A percentile compares a stretch with the other conserved stretches of the same genome.
phyloP scores from a whole-genome alignment of 2,329 filamentous ascomycete species.

The Calonectria leucothoes region DNA sequence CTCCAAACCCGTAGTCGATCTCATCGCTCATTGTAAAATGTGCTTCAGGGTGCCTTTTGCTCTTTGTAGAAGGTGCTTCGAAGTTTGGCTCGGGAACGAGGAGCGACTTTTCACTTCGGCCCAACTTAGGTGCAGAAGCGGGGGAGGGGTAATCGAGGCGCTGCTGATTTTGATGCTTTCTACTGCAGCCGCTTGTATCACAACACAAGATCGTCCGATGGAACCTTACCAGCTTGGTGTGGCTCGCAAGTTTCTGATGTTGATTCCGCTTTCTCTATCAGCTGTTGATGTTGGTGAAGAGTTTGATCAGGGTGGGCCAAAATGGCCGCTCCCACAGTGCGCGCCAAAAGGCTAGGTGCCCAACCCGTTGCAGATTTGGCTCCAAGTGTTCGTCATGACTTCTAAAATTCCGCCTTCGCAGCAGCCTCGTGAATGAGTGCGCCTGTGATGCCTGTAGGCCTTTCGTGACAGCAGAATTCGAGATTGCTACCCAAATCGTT shows the following conservation, averaged over 20 bases:
- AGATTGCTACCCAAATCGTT: slow-evolving; percentile 74
- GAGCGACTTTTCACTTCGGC: neutral
- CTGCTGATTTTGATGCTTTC: neutral
- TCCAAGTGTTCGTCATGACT: neutral
- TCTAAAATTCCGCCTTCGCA: neutral
- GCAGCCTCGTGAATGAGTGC: neutral
- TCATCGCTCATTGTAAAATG: slow-evolving; percentile 46
- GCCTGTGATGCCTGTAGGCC: neutral
- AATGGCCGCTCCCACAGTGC: slow-evolving; percentile 43
- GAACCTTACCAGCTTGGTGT: neutral
- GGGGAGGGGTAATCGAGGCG: neutral
- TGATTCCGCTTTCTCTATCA: neutral
- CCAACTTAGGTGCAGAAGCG: neutral
- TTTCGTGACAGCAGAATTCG: neutral
- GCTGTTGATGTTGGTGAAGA: slow-evolving; percentile 38
- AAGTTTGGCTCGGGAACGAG: neutral
- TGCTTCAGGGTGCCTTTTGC: neutral
- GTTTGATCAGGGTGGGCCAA: slow-evolving; percentile 43
- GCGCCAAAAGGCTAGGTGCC: slow-evolving; percentile 26
- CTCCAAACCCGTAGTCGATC: slow-evolving; percentile 52
- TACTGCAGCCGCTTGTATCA: neutral
- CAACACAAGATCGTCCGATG: neutral
- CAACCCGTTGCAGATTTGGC: neutral
- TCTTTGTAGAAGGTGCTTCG: neutral
- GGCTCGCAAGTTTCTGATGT: slow-evolving; percentile 13